These are phyloP conservation scores for Vigna hirtella DNA, from an alignment of 306 rosid species.

Conservation along the genomic window DNA sequence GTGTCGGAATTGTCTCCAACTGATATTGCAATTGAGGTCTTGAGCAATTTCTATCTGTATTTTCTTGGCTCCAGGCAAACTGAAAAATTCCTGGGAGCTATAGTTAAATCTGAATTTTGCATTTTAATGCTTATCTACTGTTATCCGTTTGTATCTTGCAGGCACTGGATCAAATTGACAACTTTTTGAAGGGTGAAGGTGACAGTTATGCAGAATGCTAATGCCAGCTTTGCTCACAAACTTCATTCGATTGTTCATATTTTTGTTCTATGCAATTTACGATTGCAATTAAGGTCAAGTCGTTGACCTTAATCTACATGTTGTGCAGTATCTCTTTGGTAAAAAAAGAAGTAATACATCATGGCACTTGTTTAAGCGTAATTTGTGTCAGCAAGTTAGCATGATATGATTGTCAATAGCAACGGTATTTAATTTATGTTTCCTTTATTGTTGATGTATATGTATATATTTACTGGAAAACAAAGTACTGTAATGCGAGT, in stretches of 20 bases:
- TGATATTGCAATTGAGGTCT: conserved; percentile 88
- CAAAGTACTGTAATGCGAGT: conserved; percentile 1
- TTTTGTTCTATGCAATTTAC: conserved; percentile 24
- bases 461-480: conserved; percentile 7
- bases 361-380: conserved; percentile 39
- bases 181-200: conserved; percentile 62
- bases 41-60: conserved; percentile 36
- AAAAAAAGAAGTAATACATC: conserved; percentile 18
- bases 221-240: conserved; percentile 20
- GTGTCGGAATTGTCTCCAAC: conserved; percentile 75
- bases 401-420: conserved; percentile 21
- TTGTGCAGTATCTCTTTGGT: conserved; percentile 46
- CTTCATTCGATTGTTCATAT: conserved; percentile 37
- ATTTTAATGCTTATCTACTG: conserved; percentile 12
- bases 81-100: neutral
- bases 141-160: conserved; percentile 46
- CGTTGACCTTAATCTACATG: neutral
- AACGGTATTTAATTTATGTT: conserved; percentile 21
- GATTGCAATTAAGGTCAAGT: conserved; percentile 32
- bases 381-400: conserved; percentile 37
- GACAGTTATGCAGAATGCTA: conserved; percentile 45
- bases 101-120: conserved; percentile 25
- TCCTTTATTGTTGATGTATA: conserved; percentile 37
- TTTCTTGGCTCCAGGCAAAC: neutral
- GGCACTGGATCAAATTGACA: conserved; percentile 82